Evolutionary conservation across 2,329 filamentous ascomycete genomes (phyloP).

Genomic region (Arthrocladium fulminans): DNA sequence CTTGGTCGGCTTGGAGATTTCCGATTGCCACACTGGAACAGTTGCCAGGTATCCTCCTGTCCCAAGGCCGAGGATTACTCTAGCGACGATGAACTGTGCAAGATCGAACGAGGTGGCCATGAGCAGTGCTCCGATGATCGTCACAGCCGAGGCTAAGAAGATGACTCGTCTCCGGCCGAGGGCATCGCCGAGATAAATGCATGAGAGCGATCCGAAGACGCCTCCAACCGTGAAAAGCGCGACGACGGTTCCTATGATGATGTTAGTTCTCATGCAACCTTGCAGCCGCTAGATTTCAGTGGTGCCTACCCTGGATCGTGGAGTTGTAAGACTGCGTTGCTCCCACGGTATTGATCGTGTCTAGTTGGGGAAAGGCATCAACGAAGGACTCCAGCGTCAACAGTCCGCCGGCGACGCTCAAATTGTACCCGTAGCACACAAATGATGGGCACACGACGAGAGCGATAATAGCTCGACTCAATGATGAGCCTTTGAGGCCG

Average conservation of each 20-base stretch:
- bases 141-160: slow-evolving; percentile 31
- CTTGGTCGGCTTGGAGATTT: slow-evolving; percentile 42
- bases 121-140: slow-evolving; percentile 38
- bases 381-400: slow-evolving; percentile 59
- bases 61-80: slow-evolving; percentile 36
- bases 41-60: slow-evolving; percentile 29
- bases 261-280: neutral
- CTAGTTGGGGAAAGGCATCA: slow-evolving; percentile 41
- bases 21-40: slow-evolving; percentile 34
- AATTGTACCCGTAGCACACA: neutral
- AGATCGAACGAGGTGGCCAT: slow-evolving; percentile 33
- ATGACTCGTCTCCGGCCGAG: slow-evolving; percentile 38
- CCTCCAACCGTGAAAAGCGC: slow-evolving; percentile 41
- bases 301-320: slow-evolving; percentile 10
- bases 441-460: neutral
- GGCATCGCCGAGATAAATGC: slow-evolving; percentile 43
- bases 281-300: neutral
- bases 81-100: slow-evolving; percentile 37
- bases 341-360: slow-evolving; percentile 30
- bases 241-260: slow-evolving; percentile 20
- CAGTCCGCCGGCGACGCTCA: slow-evolving; percentile 64
- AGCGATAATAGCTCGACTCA: neutral
- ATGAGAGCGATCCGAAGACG: slow-evolving; percentile 42
- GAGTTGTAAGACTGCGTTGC: neutral
- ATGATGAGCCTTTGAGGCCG: neutral